These are phyloP conservation scores for Heimioporus retisporus DNA, from an alignment of 1,284 basidiomycete species.

Conservation along the genomic window DNA sequence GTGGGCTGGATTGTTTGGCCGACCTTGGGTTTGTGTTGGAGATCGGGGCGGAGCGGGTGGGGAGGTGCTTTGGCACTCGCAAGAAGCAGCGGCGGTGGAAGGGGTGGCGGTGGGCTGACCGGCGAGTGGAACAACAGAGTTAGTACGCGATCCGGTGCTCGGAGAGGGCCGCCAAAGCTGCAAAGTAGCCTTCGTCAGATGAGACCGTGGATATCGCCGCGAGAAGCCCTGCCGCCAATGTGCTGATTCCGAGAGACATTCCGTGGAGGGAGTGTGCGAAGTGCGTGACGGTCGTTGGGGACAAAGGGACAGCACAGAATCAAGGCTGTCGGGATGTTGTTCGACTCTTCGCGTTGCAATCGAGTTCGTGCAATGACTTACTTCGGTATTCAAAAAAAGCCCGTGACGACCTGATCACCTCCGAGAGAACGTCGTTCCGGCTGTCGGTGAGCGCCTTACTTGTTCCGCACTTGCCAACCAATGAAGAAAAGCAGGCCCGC, in stretches of 20 bases:
- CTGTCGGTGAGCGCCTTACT: slow-evolving; percentile 67
- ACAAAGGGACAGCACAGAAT: slow-evolving; percentile 76
- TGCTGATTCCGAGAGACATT: slow-evolving; percentile 77
- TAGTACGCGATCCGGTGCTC: slow-evolving; percentile 81
- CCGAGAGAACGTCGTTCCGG: slow-evolving; percentile 76
- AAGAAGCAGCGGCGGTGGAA: slow-evolving; percentile 38
- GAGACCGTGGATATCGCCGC: slow-evolving; percentile 88
- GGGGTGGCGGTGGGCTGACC: slow-evolving; percentile 53
- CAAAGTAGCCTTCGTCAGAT: slow-evolving; percentile 74
- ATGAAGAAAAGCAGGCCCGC: slow-evolving; percentile 60
- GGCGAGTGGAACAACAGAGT: slow-evolving; percentile 81
- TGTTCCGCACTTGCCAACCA: slow-evolving; percentile 75
- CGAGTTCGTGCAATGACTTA: slow-evolving; percentile 48
- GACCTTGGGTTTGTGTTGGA: slow-evolving; percentile 45
- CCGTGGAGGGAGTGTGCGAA: slow-evolving; percentile 79
- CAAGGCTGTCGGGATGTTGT: slow-evolving; percentile 61
- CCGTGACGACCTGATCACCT: slow-evolving; percentile 84
- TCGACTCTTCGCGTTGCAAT: slow-evolving; percentile 8
- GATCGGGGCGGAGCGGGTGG: slow-evolving; percentile 29
- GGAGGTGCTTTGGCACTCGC: slow-evolving; percentile 46
- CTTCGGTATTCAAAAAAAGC: slow-evolving; percentile 88
- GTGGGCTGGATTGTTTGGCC: slow-evolving; percentile 49
- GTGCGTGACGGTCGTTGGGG: slow-evolving; percentile 76
- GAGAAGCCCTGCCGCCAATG: slow-evolving; percentile 81
- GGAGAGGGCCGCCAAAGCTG: slow-evolving; percentile 82